Percentiles rank a stretch among this genome's conserved stretches.
These are phyloP conservation scores for Saccharomycopsis sp. DNA, from an alignment of 805 yeast species.

Conservation along the genomic window DNA sequence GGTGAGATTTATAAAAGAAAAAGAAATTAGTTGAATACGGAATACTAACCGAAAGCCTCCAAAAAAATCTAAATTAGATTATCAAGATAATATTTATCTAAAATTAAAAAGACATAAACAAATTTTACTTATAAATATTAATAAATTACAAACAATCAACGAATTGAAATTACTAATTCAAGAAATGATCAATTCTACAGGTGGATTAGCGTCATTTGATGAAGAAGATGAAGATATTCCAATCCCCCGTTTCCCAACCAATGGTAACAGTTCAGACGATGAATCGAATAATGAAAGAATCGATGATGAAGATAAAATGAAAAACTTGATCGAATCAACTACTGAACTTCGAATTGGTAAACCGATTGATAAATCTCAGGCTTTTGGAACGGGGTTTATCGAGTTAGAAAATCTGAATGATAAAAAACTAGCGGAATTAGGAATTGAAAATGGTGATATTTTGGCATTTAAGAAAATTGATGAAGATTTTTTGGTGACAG, in stretches of 20 bases:
- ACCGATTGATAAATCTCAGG: conserved; percentile 7
- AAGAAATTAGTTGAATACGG: too few species aligned
- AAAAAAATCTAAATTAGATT: too few species aligned
- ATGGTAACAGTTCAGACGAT: background rate
- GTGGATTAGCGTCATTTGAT: conserved; percentile 13
- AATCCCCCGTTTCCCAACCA: background rate
- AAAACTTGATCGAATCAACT: background rate
- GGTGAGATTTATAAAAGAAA: too few species aligned
- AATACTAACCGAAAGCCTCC: too few species aligned
- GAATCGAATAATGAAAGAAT: background rate
- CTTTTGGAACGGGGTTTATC: conserved; percentile 14
- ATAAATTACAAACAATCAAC: background rate
- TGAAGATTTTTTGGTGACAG: conserved; percentile 17
- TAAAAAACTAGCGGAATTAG: conserved; percentile 1
- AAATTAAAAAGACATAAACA: conserved; percentile 15
- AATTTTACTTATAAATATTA: conserved; percentile 6
- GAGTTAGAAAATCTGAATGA: conserved; percentile 2
- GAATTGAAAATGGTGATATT: conserved; percentile 9
- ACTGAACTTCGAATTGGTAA: conserved; percentile 11
- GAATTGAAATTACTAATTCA: conserved; percentile 10
- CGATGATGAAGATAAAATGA: background rate
- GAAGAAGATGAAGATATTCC: conserved; percentile 13
- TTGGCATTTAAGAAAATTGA: conserved; percentile 10
- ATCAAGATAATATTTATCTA: too few species aligned
- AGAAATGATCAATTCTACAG: conserved; percentile 16